Base-by-base conservation (phyloP, 768 basidiomycete genomes). In the Pulveroboletus sp. region DNA sequence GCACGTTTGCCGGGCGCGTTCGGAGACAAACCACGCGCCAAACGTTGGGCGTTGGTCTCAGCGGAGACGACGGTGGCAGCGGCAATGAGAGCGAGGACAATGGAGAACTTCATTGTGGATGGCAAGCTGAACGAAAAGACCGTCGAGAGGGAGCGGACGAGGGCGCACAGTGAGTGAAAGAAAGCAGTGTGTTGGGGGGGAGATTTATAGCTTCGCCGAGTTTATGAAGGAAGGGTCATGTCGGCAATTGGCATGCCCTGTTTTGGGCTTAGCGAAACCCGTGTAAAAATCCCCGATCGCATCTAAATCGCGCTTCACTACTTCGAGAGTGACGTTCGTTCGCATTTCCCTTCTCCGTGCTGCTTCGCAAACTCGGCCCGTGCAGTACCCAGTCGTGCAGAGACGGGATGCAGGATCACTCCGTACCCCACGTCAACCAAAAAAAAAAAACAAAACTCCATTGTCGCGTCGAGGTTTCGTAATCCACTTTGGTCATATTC, bases 21-120 rank as follows among this genome's bases (percentile, higher is more conserved):
- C 16, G 79, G 81, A 24, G 71, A 61, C 5, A 83, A 64, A 11
- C 82, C 80, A 17, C 77, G 78, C 47, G 78, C 76, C 37, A 83
- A 51, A 31, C 82, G 78, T 12, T 73, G 51, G 0, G 74, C 81
- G 45, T 83, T 83, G 41, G 77, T 76, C 45, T 77, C 75, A 12
- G 69, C 68, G n/a, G 69, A 71, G 53, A 70, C 71, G 9, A 63
- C 47, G 32, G 72, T 64, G 32, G 67, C 72, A 12, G 68, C 64
- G 20, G 71, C 68, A 39, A 70, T 60, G 47, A 78, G 53, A 43
- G 76, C 63, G 53, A 76, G 54, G 45, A 62, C 42, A 20, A 49
- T 40, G 26, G 62, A 29, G 58, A 69, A 59, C 60, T 62, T 68
- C 67, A 68, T 68, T 44, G 39, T 63, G 46, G 8, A n/a, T n/a